phyloP scores from a whole-genome alignment of 495 filamentous ascomycete species.

The Lophium mytilinum region DNA sequence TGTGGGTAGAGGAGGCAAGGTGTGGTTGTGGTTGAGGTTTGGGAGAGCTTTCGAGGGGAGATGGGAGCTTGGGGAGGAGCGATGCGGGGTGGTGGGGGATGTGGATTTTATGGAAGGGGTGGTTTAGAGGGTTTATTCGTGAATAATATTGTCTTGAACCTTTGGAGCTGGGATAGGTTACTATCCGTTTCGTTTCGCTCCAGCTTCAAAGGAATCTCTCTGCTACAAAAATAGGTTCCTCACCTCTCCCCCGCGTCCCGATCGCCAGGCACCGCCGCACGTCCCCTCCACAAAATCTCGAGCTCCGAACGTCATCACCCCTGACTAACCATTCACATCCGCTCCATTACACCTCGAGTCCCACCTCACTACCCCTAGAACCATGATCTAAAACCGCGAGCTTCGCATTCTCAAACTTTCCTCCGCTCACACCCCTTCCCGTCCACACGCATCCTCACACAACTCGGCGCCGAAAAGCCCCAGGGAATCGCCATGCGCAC shows the following conservation, averaged over 20 bases:
- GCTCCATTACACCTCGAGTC: neutral
- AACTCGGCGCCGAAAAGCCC: too few species aligned
- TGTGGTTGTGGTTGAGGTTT: conserved; percentile 1
- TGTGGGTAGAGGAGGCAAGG: neutral
- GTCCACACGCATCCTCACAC: neutral
- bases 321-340: neutral
- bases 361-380: neutral
- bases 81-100: neutral
- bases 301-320: neutral
- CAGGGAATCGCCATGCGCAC: conserved; percentile 46
- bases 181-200: too few species aligned
- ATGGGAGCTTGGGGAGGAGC: neutral
- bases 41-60: neutral
- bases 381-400: neutral
- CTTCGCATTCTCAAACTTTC: neutral
- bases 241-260: too few species aligned
- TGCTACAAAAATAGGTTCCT: too few species aligned
- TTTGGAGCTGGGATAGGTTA: too few species aligned
- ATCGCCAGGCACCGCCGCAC: neutral
- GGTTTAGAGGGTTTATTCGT: neutral
- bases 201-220: too few species aligned
- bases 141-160: too few species aligned
- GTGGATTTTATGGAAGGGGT: neutral
- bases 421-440: neutral
- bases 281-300: neutral